A percentile compares a stretch with the other conserved stretches of the same genome.
Evolutionary conservation across 2,329 filamentous ascomycete genomes (phyloP).

Genomic region (Sarocladium kiliense): DNA sequence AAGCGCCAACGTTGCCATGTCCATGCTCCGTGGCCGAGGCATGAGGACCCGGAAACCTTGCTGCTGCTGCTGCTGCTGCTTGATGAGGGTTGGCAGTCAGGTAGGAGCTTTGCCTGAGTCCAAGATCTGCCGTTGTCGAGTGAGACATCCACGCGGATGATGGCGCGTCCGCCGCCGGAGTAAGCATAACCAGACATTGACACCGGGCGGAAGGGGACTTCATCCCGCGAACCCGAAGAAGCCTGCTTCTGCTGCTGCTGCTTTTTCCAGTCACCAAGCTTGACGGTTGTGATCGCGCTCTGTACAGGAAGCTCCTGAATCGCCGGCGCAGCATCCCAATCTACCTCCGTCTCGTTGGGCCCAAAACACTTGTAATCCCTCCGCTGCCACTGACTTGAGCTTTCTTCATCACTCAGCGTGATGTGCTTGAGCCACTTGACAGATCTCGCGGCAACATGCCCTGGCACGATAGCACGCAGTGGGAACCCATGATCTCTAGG

Average conservation of each 20-base stretch:
- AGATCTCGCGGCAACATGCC: constrained; percentile 60
- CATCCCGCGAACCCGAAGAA: no score
- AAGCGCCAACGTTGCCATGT: constrained; percentile 62
- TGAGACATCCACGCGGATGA: constrained; percentile 63
- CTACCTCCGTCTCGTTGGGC: constrained; percentile 53
- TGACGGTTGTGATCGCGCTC: constrained; percentile 55
- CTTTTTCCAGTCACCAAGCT: constrained; percentile 27
- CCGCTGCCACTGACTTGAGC: constrained; percentile 59
- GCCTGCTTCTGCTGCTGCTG: not conserved
- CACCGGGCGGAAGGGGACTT: constrained; percentile 17
- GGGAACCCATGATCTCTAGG: constrained; percentile 64
- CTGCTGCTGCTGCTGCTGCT: constrained; percentile 21
- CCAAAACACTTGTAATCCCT: constrained; percentile 66
- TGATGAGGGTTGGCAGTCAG: constrained; percentile 33
- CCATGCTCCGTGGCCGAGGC: constrained; percentile 48
- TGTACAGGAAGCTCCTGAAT: constrained; percentile 67
- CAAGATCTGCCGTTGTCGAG: constrained; percentile 59
- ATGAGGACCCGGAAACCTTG: not conserved
- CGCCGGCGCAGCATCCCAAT: constrained; percentile 58
- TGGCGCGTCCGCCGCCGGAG: constrained; percentile 60
- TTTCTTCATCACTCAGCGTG: constrained; percentile 61
- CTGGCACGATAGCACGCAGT: constrained; percentile 56
- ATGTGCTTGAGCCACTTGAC: constrained; percentile 67
- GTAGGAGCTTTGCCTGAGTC: constrained; percentile 56
- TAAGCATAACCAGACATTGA: constrained; percentile 60